These are phyloP conservation scores for Ophiosphaerella korrae DNA, from an alignment of 2,329 filamentous ascomycete genomes.

Conservation along the genomic window DNA sequence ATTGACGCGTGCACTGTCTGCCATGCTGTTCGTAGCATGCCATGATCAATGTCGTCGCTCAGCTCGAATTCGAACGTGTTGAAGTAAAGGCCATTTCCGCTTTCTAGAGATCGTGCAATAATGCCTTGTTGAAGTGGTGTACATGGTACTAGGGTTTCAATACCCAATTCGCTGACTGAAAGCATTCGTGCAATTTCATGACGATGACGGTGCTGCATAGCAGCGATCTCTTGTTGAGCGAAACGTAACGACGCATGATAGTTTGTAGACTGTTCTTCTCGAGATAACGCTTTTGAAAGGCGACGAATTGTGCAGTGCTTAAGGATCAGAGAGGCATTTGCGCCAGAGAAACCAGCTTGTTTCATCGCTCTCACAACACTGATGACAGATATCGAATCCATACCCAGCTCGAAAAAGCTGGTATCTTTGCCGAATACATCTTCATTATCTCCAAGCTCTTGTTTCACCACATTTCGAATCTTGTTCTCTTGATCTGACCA, in stretches of 20 bases:
- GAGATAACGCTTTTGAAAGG: constrained; percentile 44
- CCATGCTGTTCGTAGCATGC: constrained; percentile 64
- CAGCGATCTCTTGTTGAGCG: constrained; percentile 65
- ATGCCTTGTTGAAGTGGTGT: constrained; percentile 88
- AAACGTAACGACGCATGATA: constrained; percentile 49
- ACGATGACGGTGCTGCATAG: constrained; percentile 67
- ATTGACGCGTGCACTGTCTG: constrained; percentile 55
- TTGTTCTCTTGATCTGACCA: constrained; percentile 49
- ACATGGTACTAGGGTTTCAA: constrained; percentile 80
- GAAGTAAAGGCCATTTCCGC: constrained; percentile 69
- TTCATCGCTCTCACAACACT: constrained; percentile 70
- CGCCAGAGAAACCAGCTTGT: constrained; percentile 63
- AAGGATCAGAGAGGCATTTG: constrained; percentile 70
- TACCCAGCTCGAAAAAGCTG: constrained; percentile 82
- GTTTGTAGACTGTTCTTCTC: constrained; percentile 1
- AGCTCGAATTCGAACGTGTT: constrained; percentile 72
- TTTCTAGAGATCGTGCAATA: constrained; percentile 70
- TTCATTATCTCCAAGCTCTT: constrained; percentile 56
- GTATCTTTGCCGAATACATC: constrained; percentile 58
- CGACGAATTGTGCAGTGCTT: constrained; percentile 55
- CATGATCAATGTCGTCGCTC: constrained; percentile 49
- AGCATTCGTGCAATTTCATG: constrained; percentile 60
- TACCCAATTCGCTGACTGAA: constrained; percentile 54
- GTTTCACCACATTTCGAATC: constrained; percentile 61
- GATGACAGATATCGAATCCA: constrained; percentile 87